A percentile compares a stretch with the other conserved stretches of the same genome.
Evolutionary conservation across 2,329 filamentous ascomycete species (phyloP).

Genomic region (Colletotrichum cordylinicola): DNA sequence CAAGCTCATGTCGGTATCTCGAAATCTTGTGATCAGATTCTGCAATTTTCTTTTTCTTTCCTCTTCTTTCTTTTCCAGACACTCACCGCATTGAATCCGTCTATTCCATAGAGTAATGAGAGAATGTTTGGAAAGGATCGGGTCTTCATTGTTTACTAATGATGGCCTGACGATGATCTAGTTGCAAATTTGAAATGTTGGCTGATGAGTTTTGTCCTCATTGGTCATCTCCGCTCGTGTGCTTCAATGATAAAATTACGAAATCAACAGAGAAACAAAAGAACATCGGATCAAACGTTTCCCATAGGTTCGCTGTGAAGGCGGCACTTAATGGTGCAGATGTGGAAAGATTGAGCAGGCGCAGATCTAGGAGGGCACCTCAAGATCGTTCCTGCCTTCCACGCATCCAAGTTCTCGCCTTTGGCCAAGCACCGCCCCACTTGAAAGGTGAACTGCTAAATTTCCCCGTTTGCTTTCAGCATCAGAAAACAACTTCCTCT

Average conservation of each 20-base stretch:
- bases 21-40: fast-evolving
- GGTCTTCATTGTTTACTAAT: not conserved
- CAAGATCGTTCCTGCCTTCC: not conserved
- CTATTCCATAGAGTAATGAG: not conserved
- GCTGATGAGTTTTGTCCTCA: not conserved
- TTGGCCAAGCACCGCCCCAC: too few relatives aligned
- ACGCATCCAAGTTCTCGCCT: not conserved
- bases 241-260: fast-evolving
- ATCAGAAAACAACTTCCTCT: not conserved
- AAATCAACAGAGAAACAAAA: fast-evolving
- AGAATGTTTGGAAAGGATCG: not conserved
- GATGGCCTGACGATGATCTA: not conserved
- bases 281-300: not conserved
- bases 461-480: too few relatives aligned
- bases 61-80: not conserved
- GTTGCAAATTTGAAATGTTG: not conserved
- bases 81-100: not conserved
- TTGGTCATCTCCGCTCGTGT: fast-evolving
- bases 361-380: not conserved
- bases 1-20: not conserved
- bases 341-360: not conserved
- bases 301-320: not conserved
- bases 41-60: not conserved
- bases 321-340: not conserved
- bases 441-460: too few relatives aligned